phyloP scores from a whole-genome alignment of 208 protist species.

The Crithidia bombi region DNA sequence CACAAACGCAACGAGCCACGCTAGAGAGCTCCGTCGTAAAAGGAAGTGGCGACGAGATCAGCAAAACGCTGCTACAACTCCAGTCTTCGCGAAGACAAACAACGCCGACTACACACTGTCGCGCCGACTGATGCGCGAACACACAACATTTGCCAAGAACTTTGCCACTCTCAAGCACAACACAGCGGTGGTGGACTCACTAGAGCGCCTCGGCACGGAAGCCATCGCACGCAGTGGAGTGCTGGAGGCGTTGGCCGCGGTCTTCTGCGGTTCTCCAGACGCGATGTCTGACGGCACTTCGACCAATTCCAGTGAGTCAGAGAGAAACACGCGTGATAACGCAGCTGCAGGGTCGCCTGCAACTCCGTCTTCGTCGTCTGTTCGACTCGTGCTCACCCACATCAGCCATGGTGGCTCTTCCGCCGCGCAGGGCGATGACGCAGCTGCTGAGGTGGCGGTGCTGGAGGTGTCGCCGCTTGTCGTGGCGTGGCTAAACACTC shows the following conservation, averaged over 20 bases:
- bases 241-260: conserved; percentile 23
- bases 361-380: neutral
- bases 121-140: conserved; percentile 41
- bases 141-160: conserved; percentile 43
- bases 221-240: conserved; percentile 38
- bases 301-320: too few species aligned
- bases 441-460: neutral
- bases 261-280: neutral
- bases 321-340: too few species aligned
- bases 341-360: neutral
- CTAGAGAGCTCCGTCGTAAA: too few species aligned
- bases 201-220: conserved; percentile 45
- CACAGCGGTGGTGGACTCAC: conserved; percentile 25
- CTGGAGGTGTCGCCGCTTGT: conserved; percentile 19
- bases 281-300: too few species aligned
- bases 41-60: too few species aligned
- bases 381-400: conserved; percentile 3
- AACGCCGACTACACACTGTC: conserved; percentile 14
- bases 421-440: neutral
- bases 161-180: conserved; percentile 41
- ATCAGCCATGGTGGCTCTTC: neutral
- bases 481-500: conserved; percentile 14
- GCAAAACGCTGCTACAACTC: too few species aligned
- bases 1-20: neutral
- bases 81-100: neutral